Evolutionary conservation across 2,329 filamentous ascomycete species (phyloP), one percentile per base, ranked within the genome.

Genomic region (Pseudogymnoascus verrucosus): DNA sequence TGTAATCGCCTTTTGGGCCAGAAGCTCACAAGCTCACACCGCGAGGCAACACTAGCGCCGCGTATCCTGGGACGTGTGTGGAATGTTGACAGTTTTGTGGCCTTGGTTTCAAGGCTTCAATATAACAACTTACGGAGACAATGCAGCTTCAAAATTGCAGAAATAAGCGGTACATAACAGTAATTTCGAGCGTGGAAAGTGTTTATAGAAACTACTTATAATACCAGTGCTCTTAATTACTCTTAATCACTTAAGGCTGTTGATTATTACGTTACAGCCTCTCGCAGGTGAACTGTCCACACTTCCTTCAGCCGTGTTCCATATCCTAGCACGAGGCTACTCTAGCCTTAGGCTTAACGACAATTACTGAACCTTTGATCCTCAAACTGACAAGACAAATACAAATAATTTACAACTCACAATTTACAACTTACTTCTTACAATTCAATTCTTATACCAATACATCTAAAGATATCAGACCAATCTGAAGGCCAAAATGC

Each of bases 401-500:
- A 31, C 47, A 54, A 54, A 28, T 54, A 28, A 54, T 54, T 54
- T 54, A 54, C 23, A 54, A 31, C 12, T 16, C 44, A 51, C 44
- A 51, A 51, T 23, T 54, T 31, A 54, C 47, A 16, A 54, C 47
- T 54, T 54, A 11, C 23, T 28, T 51, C 14, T 10, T 51, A 54
- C 47, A 31, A 31, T 31, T 31, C 26, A 54, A 54, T 31, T 11
- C 2, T 16, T 54, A 54, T 54, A 54, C 23, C 47, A 31, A 54
- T 54, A 54, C 14, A 31, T 2, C 47, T 8, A 16, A 54, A 31
- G 23, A 54, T 54, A 54, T 54, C 23, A 54, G 14, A 11, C 23
- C 14, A 54, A 54, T 6, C 21, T 31, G 23, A 31, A 54, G 14
- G 23, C 66, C 63, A 64, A 62, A 39, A 78, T 78, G 77, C 69